These are phyloP conservation scores for Moesziomyces aphidis DNA, from an alignment of 1,284 basidiomycete genomes.

Conservation along the genomic window DNA sequence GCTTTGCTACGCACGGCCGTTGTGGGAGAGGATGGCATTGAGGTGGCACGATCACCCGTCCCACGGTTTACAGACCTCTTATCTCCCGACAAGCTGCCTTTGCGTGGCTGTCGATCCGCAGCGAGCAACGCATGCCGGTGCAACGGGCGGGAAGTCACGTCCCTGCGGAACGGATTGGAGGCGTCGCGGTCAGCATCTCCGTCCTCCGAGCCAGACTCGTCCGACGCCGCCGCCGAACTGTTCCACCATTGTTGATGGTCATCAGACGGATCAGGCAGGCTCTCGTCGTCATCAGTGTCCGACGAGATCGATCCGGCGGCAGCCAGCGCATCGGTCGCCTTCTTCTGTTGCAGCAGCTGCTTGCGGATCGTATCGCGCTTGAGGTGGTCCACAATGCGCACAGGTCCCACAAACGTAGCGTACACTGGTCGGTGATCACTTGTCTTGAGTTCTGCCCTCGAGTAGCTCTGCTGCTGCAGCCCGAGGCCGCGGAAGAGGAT, in stretches of 20 bases:
- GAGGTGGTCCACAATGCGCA: constrained; percentile 80
- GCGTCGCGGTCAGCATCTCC: constrained; percentile 2
- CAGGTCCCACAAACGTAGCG: constrained; percentile 80
- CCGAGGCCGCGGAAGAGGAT: constrained; percentile 77
- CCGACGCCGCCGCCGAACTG: not conserved
- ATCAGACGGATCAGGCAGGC: constrained; percentile 44
- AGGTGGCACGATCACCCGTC: constrained; percentile 4
- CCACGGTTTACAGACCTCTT: not conserved
- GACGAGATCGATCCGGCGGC: constrained; percentile 15
- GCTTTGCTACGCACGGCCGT: not conserved
- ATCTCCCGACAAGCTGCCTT: not conserved
- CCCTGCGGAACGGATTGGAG: constrained; percentile 20
- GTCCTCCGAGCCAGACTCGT: constrained; percentile 15
- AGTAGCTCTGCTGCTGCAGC: constrained; percentile 68
- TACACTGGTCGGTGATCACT: constrained; percentile 98
- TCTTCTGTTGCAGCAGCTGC: constrained; percentile 68
- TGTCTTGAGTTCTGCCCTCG: constrained; percentile 80
- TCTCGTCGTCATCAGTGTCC: constrained; percentile 23
- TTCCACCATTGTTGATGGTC: constrained; percentile 50
- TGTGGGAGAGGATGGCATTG: constrained; percentile 24
- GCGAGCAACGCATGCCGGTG: not conserved
- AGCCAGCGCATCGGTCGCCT: constrained; percentile 21
- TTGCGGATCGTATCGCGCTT: constrained; percentile 80
- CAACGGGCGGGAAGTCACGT: not conserved
- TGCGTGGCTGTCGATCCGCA: constrained; percentile 2